phyloP scores from a whole-genome alignment of 2,329 filamentous ascomycete genomes.

The Zelopaecilomyces penicillatus region DNA sequence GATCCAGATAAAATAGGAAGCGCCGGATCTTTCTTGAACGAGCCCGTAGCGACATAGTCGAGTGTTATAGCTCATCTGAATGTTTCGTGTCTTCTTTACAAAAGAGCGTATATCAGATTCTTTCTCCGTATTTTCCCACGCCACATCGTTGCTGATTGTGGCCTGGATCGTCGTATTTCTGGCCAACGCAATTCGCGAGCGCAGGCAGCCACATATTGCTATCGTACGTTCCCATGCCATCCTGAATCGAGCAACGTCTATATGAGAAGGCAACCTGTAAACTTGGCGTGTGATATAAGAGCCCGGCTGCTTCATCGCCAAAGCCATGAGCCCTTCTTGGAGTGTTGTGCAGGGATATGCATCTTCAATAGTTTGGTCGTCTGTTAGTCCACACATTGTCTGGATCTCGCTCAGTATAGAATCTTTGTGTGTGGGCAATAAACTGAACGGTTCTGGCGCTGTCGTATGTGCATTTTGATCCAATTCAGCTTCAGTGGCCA shows the following conservation, averaged over 20 bases:
- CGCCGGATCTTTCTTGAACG: neutral
- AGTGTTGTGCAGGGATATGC: conserved; percentile 12
- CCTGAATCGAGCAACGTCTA: conserved; percentile 11
- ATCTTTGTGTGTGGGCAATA: neutral
- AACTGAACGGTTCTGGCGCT: neutral
- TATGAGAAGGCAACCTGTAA: conserved; percentile 11
- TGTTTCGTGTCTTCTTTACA: neutral
- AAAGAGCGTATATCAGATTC: neutral
- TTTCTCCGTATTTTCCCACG: neutral
- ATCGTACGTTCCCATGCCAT: conserved; percentile 8
- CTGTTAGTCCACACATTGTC: neutral
- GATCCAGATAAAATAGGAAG: conserved; percentile 1
- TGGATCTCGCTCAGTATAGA: too few relatives aligned
- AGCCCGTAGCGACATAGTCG: neutral
- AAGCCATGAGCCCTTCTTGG: conserved; percentile 30
- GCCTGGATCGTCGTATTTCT: conserved; percentile 1
- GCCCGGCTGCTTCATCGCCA: conserved; percentile 21
- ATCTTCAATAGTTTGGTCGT: neutral
- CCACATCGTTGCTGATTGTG: conserved; percentile 2
- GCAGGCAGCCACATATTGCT: neutral
- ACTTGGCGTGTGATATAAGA: conserved; percentile 26
- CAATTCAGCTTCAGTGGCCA: conserved; percentile 1
- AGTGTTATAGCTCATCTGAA: neutral
- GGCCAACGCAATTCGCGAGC: conserved; percentile 7
- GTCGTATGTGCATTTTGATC: neutral